phyloP scores from a whole-genome alignment of 2,329 filamentous ascomycete species.

The Eutypa lata region DNA sequence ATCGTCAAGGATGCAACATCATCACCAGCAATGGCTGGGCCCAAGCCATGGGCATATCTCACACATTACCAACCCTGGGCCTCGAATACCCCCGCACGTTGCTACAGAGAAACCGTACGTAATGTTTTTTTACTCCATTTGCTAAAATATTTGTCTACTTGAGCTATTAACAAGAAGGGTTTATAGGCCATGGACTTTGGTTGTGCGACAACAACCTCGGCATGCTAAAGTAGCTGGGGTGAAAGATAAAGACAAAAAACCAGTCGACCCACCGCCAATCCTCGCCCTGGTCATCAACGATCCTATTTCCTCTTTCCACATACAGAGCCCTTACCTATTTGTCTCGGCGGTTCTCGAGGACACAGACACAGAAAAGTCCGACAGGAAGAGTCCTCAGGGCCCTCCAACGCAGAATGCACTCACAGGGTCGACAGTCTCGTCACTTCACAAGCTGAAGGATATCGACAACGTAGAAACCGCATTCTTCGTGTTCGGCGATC shows the following conservation, averaged over 20 bases:
- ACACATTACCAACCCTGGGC: background rate
- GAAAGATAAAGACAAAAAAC: conserved; percentile 65
- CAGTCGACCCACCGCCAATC: conserved; percentile 84
- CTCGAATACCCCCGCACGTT: background rate
- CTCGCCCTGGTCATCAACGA: conserved; percentile 48
- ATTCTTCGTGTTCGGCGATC: conserved; percentile 88
- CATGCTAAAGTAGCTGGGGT: conserved; percentile 7
- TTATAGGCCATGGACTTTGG: background rate
- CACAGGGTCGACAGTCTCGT: conserved; percentile 73
- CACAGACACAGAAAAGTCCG: conserved; percentile 39
- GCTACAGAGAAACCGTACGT: background rate
- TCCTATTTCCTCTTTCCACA: conserved; percentile 44
- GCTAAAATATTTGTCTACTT: background rate
- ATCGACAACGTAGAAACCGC: conserved; percentile 73
- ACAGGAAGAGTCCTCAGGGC: conserved; percentile 36
- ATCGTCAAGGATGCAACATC: background rate
- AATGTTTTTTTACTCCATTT: too few relatives aligned
- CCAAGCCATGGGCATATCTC: background rate
- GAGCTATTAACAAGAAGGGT: background rate
- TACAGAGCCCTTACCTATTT: conserved; percentile 29
- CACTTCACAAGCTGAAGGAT: conserved; percentile 78
- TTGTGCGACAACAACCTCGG: conserved; percentile 6
- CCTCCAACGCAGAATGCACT: conserved; percentile 48
- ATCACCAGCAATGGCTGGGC: background rate
- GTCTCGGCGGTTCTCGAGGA: conserved; percentile 28